Base-by-base conservation (phyloP, 768 basidiomycete species). In the Psilocybe azurescens region DNA sequence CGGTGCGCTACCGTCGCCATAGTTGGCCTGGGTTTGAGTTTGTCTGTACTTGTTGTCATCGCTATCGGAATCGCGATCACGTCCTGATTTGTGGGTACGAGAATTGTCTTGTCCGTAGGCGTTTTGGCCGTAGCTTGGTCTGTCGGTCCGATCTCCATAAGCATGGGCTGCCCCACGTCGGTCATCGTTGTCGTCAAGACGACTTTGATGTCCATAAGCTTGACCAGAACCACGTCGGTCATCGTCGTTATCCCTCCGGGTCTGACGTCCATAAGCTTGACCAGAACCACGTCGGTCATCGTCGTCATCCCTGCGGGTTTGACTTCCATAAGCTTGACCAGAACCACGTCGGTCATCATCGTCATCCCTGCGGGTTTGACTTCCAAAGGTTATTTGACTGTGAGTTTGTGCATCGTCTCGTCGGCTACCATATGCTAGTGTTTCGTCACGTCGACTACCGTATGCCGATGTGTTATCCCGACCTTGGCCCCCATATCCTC, bases 401-500 rank as follows among this genome's bases (percentile, higher is more conserved):
- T 20, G 3, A 33, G 33, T 33, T 38, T 51, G 57, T 10, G 33
- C 33, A 8, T 58, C 24, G 24, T 24, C 24, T 24, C 2, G 24
- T 24, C 24, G 24, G 24, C 24, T 24, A 24, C 24, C 52, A 28
- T 55, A 56, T 11, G 60, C 30, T 39, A 30, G 38, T 18, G 13
- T 53, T 24, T 56, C 58, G 33, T 60, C 54, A 47, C 49, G 54
- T 16, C 61, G 59, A 3, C 53, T 18, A 9, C 56, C 50, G 53
- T 65, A 65, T 39, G 51, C 50, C 6, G 53, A 16, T 14, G 59
- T 61, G 16, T 69, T 59, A 33, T 54, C 62, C 16, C 49, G 62
- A 38, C 53, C 53, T 36, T 64, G 62, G 28, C 65, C 68, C 11
- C 65, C 65, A 47, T 69, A 67, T 14, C 36, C 46, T 18, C 63